phyloP scores from a whole-genome alignment of 805 yeast species.

The Yamadazyma laniorum region DNA sequence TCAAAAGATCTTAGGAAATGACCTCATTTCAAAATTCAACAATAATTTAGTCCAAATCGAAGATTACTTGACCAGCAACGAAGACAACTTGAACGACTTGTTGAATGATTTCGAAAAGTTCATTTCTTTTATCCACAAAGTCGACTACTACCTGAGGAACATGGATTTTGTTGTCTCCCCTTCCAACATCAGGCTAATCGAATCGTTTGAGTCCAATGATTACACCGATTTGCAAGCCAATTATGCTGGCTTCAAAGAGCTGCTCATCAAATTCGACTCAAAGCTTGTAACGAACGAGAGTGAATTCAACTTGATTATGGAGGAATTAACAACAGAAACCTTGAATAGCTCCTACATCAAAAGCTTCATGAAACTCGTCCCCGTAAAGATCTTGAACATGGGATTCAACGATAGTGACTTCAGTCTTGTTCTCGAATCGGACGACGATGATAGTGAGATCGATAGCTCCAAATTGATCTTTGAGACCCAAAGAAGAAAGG shows the following conservation, averaged over 20 bases:
- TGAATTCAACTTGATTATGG: slow-evolving; percentile 11
- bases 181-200: slow-evolving; percentile 7
- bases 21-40: slow-evolving; percentile 8
- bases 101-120: slow-evolving; percentile 12
- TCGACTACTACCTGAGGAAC: slow-evolving; percentile 11
- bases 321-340: slow-evolving; percentile 7
- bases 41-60: slow-evolving; percentile 10
- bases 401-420: slow-evolving; percentile 17
- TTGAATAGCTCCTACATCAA: slow-evolving; percentile 7
- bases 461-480: slow-evolving; percentile 15
- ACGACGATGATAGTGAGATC: slow-evolving; percentile 14
- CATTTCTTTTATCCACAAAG: slow-evolving; percentile 11
- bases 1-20: slow-evolving; percentile 4
- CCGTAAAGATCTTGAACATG: slow-evolving; percentile 11
- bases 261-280: slow-evolving; percentile 9
- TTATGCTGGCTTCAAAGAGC: slow-evolving; percentile 9
- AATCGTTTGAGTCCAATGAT: neutral
- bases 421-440: slow-evolving; percentile 13
- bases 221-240: slow-evolving; percentile 3
- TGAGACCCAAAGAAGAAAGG: slow-evolving; percentile 13
- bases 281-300: slow-evolving; percentile 8
- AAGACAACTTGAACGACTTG: slow-evolving; percentile 6
- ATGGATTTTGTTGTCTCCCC: slow-evolving; percentile 12
- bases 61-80: slow-evolving; percentile 1
- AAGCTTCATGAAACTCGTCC: slow-evolving; percentile 11